Conservation (phyloP, 345 rosid genomes). For the Citrus sp. region DNA sequence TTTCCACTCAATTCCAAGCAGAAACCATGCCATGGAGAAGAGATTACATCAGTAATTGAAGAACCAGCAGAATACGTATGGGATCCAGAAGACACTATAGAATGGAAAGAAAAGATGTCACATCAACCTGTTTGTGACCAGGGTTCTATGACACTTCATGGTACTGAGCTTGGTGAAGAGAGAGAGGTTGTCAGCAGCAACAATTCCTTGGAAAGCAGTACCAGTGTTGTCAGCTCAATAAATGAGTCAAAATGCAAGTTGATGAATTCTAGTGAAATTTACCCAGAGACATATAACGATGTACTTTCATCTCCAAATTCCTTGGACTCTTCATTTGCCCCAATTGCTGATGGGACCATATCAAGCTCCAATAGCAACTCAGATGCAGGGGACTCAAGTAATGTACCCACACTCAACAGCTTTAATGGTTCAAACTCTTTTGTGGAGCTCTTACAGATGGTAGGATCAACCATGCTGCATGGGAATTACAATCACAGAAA, state of each 20-base stretch:
- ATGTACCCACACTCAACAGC: slow-evolving; percentile 16
- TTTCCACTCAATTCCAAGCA: slow-evolving; percentile 47
- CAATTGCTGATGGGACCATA: slow-evolving; percentile 48
- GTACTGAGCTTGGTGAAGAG: slow-evolving; percentile 39
- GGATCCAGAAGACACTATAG: slow-evolving; percentile 50
- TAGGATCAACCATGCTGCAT: slow-evolving; percentile 32
- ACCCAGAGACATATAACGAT: slow-evolving; percentile 22
- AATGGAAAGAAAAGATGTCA: slow-evolving; percentile 34
- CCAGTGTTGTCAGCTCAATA: slow-evolving; percentile 29
- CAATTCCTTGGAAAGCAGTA: slow-evolving; percentile 40
- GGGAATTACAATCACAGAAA: slow-evolving; percentile 26
- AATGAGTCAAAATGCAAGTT: slow-evolving; percentile 30
- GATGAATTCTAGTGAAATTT: slow-evolving; percentile 22
- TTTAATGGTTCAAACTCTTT: slow-evolving; percentile 32
- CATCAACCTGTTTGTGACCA: slow-evolving; percentile 39
- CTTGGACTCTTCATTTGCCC: slow-evolving; percentile 30
- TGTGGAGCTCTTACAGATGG: slow-evolving; percentile 54
- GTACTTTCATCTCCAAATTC: slow-evolving; percentile 50
- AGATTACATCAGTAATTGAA: slow-evolving; percentile 28
- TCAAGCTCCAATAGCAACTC: slow-evolving; percentile 47
- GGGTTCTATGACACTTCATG: slow-evolving; percentile 39
- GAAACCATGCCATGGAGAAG: slow-evolving; percentile 31
- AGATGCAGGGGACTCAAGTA: slow-evolving; percentile 29
- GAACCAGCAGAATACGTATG: slow-evolving; percentile 37
- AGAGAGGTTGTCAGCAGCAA: slow-evolving; percentile 44